Evolutionary conservation across 2,329 filamentous ascomycete genomes (phyloP).

Genomic region (Aaosphaeria pasadenensis): DNA sequence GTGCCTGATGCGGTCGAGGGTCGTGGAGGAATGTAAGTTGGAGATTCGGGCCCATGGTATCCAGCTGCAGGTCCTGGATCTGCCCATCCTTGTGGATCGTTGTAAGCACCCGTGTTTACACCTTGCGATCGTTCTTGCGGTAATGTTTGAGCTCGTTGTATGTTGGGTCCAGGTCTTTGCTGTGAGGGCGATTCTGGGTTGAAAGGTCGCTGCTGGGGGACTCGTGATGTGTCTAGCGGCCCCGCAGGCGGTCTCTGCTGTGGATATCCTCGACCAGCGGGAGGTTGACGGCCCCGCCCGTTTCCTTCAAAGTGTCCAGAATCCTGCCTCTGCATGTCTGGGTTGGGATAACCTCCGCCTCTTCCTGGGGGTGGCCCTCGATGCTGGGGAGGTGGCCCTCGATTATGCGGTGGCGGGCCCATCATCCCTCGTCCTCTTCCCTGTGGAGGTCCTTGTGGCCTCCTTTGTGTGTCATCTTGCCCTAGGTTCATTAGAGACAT

Average conservation of each 20-base stretch:
- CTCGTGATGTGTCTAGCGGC: constrained; percentile 13
- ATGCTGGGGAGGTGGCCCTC: constrained; percentile 7
- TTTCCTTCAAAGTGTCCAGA: constrained; percentile 33
- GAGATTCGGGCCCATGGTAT: constrained; percentile 36
- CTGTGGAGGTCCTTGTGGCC: constrained; percentile 16
- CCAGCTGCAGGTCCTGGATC: constrained; percentile 31
- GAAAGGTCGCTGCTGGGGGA: constrained; percentile 12
- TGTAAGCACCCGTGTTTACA: constrained; percentile 11
- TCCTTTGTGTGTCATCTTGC: constrained; percentile 7
- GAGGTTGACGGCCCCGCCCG: constrained; percentile 20
- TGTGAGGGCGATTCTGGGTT: constrained; percentile 25
- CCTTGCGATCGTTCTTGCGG: constrained; percentile 20
- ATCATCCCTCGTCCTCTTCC: constrained; percentile 14
- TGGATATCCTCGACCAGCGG: constrained; percentile 19
- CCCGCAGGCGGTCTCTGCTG: constrained; percentile 23
- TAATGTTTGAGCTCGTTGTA: constrained; percentile 37
- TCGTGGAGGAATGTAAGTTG: constrained; percentile 31
- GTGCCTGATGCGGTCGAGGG: constrained; percentile 34
- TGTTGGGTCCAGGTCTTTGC: constrained; percentile 24
- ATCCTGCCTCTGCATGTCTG: constrained; percentile 26
- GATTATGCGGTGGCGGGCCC: constrained; percentile 8
- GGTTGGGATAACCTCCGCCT: constrained; percentile 6
- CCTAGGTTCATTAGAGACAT: constrained; percentile 36
- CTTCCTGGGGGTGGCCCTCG: constrained; percentile 18
- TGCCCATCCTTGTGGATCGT: constrained; percentile 28